Conservation (phyloP, 2,329 filamentous ascomycete genomes). For the Diaporthe vaccinii region DNA sequence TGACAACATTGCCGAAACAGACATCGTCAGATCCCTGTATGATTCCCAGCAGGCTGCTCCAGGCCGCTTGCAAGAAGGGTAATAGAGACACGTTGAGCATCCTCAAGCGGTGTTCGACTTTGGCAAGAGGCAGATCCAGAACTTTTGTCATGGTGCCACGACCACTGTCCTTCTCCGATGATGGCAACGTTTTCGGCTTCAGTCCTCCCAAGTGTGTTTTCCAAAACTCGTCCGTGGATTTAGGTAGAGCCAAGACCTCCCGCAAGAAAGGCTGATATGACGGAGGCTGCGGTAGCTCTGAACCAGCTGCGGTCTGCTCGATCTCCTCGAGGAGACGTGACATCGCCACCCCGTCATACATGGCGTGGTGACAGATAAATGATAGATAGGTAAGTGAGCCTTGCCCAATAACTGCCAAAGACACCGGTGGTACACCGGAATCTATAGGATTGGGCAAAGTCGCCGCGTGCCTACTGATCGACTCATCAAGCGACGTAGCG, state of each 20-base stretch:
- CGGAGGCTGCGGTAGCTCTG: constrained; percentile 61
- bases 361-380: constrained; percentile 79
- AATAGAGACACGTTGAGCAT: constrained; percentile 73
- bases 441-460: constrained; percentile 58
- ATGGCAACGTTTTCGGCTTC: constrained; percentile 46
- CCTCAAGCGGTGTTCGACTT: constrained; percentile 64
- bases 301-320: constrained; percentile 67
- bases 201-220: constrained; percentile 65
- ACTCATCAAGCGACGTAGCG: constrained; percentile 50
- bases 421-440: constrained; percentile 59
- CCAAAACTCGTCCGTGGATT: constrained; percentile 77
- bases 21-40: constrained; percentile 73
- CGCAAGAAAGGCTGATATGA: constrained; percentile 75
- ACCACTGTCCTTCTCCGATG: not conserved
- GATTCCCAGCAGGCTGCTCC: constrained; percentile 74
- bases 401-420: constrained; percentile 57
- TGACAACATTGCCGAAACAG: constrained; percentile 90
- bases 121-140: constrained; percentile 55
- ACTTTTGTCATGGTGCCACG: constrained; percentile 44
- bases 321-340: constrained; percentile 78
- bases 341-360: constrained; percentile 90
- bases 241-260: constrained; percentile 64
- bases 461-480: constrained; percentile 56
- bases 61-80: constrained; percentile 78
- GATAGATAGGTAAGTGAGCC: constrained; percentile 56